Evolutionary conservation across 1,284 basidiomycete genomes (phyloP), one percentile per base, ranked within the genome.

Genomic region (Boletus mariae): DNA sequence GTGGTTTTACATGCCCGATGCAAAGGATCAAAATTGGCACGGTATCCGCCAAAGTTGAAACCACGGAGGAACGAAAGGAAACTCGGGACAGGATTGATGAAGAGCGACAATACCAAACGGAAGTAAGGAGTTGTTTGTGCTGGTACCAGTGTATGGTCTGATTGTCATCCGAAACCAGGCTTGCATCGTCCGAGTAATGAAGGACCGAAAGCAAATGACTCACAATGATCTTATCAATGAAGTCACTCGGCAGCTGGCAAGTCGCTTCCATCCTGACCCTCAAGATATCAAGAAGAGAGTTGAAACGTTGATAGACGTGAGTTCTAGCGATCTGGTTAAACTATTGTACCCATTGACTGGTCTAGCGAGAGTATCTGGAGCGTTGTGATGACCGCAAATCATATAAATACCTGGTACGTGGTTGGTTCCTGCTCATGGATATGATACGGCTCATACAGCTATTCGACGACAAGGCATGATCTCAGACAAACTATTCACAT

Each of bases 151-250:
- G 8, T 52, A 23, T 52, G 43, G 29, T 56, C 54, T 55, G 49
- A 57, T 31, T 34, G 26, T 13, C 17, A 35, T 40, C 13, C 40
- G 42, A 26, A 45, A 15, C 13, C 60, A 97, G 93, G 95, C 95
- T 2, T 98, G 93, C 65, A 91, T 99, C 57, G 97, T 99, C 25
- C 86, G 97, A 38, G 87, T 98, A 37, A 99, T 99, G 97, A 99
- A 99, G 75, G 88, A 94, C 66, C 77, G 95, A 56, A 98, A 98
- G 70, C 82, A 82, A 52, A 86, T 98, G 83, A 73, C 77, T 6
- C 94, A 98, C 68, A 92, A 87, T 57, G 94, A 96, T 55, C 80
- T 99, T 15, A 80, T 98, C 52, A 89, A 89, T 61, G 95, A 99
- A 71, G 93, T 94, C 26, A 92, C 92, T 37, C 81, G 84, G 15